phyloP scores from a whole-genome alignment of 495 filamentous ascomycete species.

The Podospora australis region DNA sequence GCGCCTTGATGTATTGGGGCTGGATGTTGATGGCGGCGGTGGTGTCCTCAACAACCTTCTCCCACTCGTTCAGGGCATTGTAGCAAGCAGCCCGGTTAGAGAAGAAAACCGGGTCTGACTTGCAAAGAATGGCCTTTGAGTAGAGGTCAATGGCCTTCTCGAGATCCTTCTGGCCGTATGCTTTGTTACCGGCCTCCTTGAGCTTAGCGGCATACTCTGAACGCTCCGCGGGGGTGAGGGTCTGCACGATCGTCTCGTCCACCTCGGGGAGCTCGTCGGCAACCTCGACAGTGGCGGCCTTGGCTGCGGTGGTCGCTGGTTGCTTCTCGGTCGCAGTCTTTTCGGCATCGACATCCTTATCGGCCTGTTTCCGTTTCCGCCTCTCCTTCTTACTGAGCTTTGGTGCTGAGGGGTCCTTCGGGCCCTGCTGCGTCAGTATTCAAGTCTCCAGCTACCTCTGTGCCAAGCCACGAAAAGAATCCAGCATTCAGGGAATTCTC shows the following conservation, averaged over 20 bases:
- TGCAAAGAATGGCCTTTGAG: constrained; percentile 91
- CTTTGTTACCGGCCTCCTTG: constrained; percentile 94
- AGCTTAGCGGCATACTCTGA: constrained; percentile 83
- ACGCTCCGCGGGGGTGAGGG: constrained; percentile 64
- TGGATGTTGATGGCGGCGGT: constrained; percentile 89
- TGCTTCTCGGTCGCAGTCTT: constrained; percentile 38
- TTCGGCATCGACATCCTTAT: constrained; percentile 19
- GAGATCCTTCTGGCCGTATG: constrained; percentile 89
- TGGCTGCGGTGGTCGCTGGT: constrained; percentile 43
- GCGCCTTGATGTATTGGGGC: constrained; percentile 92
- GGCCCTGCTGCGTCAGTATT: constrained; percentile 14
- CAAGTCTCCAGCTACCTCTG: no score
- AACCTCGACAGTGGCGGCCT: constrained; percentile 50
- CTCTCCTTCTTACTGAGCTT: constrained; percentile 50
- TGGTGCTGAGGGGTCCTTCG: constrained; percentile 28
- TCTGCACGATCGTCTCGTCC: constrained; percentile 65
- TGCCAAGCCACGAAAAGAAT: no score
- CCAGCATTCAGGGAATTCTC: no score
- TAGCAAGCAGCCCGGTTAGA: constrained; percentile 97
- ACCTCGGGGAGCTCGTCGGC: constrained; percentile 81
- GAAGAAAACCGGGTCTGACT: constrained; percentile 95
- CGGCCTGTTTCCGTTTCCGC: constrained; percentile 65
- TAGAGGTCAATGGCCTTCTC: constrained; percentile 88
- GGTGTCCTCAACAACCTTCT: constrained; percentile 95
- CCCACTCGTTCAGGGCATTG: constrained; percentile 86